Base-by-base conservation (phyloP, 2,329 filamentous ascomycete species). In the Ampelomyces quisqualis region DNA sequence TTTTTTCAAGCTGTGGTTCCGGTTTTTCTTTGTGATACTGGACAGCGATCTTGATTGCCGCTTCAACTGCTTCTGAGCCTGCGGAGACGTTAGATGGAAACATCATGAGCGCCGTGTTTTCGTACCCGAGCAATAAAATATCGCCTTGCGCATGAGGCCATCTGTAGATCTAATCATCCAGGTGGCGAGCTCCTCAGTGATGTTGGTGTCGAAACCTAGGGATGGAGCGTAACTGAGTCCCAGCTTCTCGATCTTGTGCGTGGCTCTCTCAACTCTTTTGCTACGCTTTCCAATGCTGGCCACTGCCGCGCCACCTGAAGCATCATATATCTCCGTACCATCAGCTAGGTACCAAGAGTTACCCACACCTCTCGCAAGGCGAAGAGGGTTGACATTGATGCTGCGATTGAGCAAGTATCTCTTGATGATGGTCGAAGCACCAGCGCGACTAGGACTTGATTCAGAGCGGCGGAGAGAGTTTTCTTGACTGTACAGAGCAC, bases 271-370 rank as follows among this genome's bases (percentile, higher is more conserved):
- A 9, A 90, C 79, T 33, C 82, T 73, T 28, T 73, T 57, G 39
- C 85, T 77, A 36, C 84, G 76, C 53, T 88, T 82, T 5, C 87
- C 88, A 7, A 91, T 70, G 58, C 82, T 84, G 7, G 81, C 76
- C 3, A 90, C 86, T 15, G 84, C 85, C 3, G 87, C 84, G 14
- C 88, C 88, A 19, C 84, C 79, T 14, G 83, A 86, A 1, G 81
- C 84, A 62, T 93, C 88, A 10, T 90, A 76, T 29, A 93, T 77
- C 22, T 69, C 72, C 17, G 26, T 44, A 1, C 82, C 83, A 31
- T 59, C 51, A 2, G 45, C 40, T 1, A 81, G 68, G 22, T 70
- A 65, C n/a, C 82, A 64, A 44, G 75, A 77, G 49, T 74, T 72
- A 8, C 77, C 78, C 40, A 72, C 21, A 3, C 64, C 4, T 73